Base-by-base conservation (phyloP, 257 asterid species). In the Solanum appendiculatum region DNA sequence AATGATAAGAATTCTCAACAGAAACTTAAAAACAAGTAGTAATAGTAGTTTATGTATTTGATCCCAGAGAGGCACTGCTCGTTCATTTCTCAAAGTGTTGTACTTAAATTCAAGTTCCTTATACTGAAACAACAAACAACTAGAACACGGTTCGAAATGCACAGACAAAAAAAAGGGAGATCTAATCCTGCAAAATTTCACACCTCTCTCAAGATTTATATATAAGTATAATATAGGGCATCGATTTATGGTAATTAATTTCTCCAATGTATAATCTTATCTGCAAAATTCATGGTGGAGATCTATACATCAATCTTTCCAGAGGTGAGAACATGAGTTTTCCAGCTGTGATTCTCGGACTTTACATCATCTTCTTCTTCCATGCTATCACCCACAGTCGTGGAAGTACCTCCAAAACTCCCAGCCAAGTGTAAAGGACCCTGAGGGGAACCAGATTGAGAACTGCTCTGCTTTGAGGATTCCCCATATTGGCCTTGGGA, bases 151-250 rank as follows among this genome's bases (percentile, higher is more conserved):
- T 27, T 66, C 54, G 27, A 83, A 83, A 39, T 69, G 63, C 60
- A 68, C 58, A 31, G 31, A 31, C 15, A 68, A 63, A 31, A 31
- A 64, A 44, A 31, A 85, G 85, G 68, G 58, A 86, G 86, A 78
- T 89, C 94, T 94, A 92, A 84, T 87, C 93, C 96, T 91, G 94
- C 97, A 95, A 94, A 93, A 95, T 72, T 92, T 89, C 90, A 89
- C 86, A 82, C 46, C 90, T 91, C 91, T 93, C 89, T 91, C 93
- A 84, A 85, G 46, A 88, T 86, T 77, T 83, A 73, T 84, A 60
- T 90, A 70, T 88, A 86, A 82, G 87, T 87, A 87, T 87, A 87
- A 87, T 87, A 87, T 90, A 74, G 48, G 56, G 87, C 84, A 39
- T 90, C 86, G 60, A 85, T 70, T 18, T 86, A 29, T 85, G 29